Evolutionary conservation across 441 rosid genomes (phyloP).

Genomic region (Aleurites moluccanus): DNA sequence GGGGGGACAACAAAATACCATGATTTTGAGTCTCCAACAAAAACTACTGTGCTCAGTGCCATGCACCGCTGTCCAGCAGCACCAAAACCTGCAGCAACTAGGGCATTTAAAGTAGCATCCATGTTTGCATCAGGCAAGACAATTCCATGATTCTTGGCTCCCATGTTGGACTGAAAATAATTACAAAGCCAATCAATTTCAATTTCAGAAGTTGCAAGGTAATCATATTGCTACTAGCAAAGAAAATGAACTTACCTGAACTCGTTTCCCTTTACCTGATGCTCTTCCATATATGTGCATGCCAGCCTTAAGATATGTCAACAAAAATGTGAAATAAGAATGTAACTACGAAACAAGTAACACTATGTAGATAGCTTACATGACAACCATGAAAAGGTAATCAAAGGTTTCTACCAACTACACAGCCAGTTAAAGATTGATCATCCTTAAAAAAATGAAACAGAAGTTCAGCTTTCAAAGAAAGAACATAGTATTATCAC

Average conservation of each 20-base stretch:
- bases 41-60: slow-evolving; percentile 93
- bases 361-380: neutral
- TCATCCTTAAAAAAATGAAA: neutral
- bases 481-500: neutral
- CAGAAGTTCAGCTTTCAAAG: neutral
- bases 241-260: slow-evolving; percentile 55
- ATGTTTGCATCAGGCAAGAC: slow-evolving; percentile 80
- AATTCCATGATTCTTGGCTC: slow-evolving; percentile 92
- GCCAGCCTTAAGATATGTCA: slow-evolving; percentile 64
- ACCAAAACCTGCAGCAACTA: slow-evolving; percentile 96
- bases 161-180: slow-evolving; percentile 80
- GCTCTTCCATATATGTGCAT: slow-evolving; percentile 93
- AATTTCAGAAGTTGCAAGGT: slow-evolving; percentile 16
- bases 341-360: neutral
- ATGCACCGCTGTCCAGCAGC: slow-evolving; percentile 99
- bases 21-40: slow-evolving; percentile 70
- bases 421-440: neutral
- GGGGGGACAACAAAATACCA: slow-evolving; percentile 43
- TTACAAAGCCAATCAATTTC: slow-evolving; percentile 23
- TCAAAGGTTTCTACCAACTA: neutral
- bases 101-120: slow-evolving; percentile 77
- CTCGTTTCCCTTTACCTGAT: slow-evolving; percentile 91
- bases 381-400: neutral
- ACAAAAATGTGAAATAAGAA: slow-evolving; percentile 22
- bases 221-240: slow-evolving; percentile 9